Evolutionary conservation across 1,284 basidiomycete genomes (phyloP).

Genomic region (Puccinia hordei): DNA sequence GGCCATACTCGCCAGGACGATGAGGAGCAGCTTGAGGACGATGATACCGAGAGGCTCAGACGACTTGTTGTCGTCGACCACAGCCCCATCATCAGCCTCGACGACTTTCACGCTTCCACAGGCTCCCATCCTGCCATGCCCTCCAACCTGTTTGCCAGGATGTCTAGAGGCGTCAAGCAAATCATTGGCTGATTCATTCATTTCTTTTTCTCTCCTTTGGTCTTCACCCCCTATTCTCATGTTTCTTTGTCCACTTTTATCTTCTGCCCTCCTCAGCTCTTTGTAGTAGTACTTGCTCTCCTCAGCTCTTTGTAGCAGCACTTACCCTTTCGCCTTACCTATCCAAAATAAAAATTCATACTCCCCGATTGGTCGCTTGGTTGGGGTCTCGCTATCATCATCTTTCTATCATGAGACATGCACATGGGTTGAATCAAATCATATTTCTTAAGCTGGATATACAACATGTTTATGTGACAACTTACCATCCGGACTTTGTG

Average conservation of each 20-base stretch:
- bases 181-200: conserved; percentile 26
- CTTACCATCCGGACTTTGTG: too few species aligned
- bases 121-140: neutral
- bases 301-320: too few species aligned
- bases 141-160: neutral
- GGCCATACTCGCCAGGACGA: neutral
- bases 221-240: neutral
- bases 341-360: too few species aligned
- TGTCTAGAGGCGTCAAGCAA: conserved; percentile 42
- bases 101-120: neutral
- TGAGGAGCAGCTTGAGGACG: neutral
- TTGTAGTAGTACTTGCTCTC: too few species aligned
- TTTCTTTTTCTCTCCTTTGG: neutral
- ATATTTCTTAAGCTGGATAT: too few species aligned
- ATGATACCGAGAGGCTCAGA: conserved; percentile 1
- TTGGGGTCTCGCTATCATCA: too few species aligned
- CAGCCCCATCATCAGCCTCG: conserved; percentile 20
- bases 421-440: too few species aligned
- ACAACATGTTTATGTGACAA: too few species aligned
- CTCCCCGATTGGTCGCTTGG: too few species aligned
- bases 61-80: neutral
- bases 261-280: too few species aligned
- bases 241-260: neutral
- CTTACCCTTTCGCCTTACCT: too few species aligned
- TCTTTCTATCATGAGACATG: too few species aligned